phyloP scores from a whole-genome alignment of 2,329 filamentous ascomycete species.

The Verticillium albo-atrum region DNA sequence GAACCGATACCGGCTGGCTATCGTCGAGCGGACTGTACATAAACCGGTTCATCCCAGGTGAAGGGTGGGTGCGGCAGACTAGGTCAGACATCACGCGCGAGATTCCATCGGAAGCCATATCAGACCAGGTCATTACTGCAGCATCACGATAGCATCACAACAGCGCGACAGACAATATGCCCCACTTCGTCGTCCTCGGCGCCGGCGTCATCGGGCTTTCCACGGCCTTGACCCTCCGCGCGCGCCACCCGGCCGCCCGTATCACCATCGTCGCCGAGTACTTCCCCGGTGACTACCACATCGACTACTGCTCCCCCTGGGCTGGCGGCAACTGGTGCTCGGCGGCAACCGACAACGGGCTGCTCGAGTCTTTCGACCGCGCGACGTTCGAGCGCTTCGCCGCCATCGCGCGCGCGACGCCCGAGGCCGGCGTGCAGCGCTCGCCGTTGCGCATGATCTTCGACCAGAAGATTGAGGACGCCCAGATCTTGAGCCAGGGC shows the following conservation, averaged over 20 bases:
- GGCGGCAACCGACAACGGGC: conserved; percentile 55
- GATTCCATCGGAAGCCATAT: background rate
- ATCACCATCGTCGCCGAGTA: conserved; percentile 78
- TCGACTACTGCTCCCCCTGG: conserved; percentile 88
- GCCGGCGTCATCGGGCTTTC: background rate
- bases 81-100: background rate
- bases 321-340: conserved; percentile 69
- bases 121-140: background rate
- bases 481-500: conserved; percentile 24
- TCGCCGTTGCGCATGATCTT: conserved; percentile 16
- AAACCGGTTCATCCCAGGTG: background rate
- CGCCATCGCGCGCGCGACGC: conserved; percentile 6
- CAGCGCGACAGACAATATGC: background rate
- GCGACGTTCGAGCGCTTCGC: conserved; percentile 13
- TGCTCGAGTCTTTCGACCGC: conserved; percentile 11
- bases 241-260: background rate
- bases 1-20: background rate
- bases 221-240: background rate
- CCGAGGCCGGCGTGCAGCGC: conserved; percentile 6
- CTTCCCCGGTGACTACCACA: conserved; percentile 90
- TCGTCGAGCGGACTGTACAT: background rate
- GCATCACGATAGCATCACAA: background rate
- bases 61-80: no score
- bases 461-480: conserved; percentile 11
- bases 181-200: background rate